Base-by-base conservation (phyloP, 768 basidiomycete species). In the Suillus clintonianus region DNA sequence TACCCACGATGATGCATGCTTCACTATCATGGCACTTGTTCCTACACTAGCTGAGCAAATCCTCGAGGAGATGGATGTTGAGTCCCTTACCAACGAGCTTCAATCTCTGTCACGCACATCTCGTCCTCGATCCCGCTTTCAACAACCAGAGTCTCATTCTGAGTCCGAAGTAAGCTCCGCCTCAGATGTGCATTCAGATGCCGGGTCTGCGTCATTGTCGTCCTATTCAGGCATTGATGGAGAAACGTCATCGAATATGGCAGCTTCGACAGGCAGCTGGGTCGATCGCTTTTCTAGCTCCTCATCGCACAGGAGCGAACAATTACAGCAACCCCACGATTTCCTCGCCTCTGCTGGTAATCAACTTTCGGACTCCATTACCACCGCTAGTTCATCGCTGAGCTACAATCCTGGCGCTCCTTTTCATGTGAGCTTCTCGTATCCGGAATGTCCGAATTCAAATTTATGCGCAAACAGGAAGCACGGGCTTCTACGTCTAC, bases 1-100 rank as follows among this genome's bases (percentile, higher is more conserved):
- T 65, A 92, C 88, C 30, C 89, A 91, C 67, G 86, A 92, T 63
- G 89, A 95, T 70, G 82, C 86, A 27, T 86, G 89, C 8, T 96
- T 87, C 71, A 94, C 90, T 0, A 79, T 90, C 55, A 85, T 90
- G 71, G 87, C 89, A 0, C 81, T 90, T 45, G 74, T 92, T 19
- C 88, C 89, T 2, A 88, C 88, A 1, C 81, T 94, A 19, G 82
- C 86, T 7, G 77, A 83, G 15, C 86, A 89, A 64, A 80, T 94
- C 14, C 75, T 90, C n/a, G 78, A 81, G 27, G 85, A 85, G 36
- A 89, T 94, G 86, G 87, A 94, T 66, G 89, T 94, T 19, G 92
- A 94, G 66, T 79, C 79, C 0, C 76, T 92, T 14, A 92, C 89
- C 0, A 73, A 81, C 17, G 89, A 82, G 65, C 70, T 87, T 22